These are phyloP conservation scores for Pezicula neosporulosa DNA, from an alignment of 2,329 filamentous ascomycete genomes.

Conservation along the genomic window DNA sequence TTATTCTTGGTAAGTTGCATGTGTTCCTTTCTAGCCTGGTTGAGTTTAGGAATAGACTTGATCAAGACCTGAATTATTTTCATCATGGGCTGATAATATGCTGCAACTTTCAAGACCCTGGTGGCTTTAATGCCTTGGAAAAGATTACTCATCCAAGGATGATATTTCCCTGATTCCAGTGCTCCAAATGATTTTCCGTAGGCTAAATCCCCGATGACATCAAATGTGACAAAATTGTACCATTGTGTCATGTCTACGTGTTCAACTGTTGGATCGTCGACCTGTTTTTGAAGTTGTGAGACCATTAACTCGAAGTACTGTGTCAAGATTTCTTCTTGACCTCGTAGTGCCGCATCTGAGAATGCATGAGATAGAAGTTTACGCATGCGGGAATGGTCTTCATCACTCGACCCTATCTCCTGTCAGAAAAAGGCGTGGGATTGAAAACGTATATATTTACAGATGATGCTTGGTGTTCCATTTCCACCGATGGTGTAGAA, in stretches of 20 bases:
- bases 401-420: neutral
- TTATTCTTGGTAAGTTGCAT: too few species aligned
- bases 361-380: constrained; percentile 24
- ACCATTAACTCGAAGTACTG: neutral
- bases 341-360: constrained; percentile 21
- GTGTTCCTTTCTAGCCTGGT: too few species aligned
- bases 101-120: too few species aligned
- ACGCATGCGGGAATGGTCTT: constrained; percentile 19
- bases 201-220: constrained; percentile 41
- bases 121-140: too few species aligned
- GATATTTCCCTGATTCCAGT: constrained; percentile 15
- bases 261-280: neutral
- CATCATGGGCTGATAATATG: too few species aligned
- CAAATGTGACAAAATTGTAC: constrained; percentile 35
- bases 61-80: too few species aligned
- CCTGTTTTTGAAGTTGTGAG: neutral
- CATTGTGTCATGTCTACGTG: too few species aligned
- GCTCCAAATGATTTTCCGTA: constrained; percentile 41
- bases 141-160: too few species aligned
- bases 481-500: neutral
- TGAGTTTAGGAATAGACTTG: too few species aligned
- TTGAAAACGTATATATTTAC: neutral
- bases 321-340: constrained; percentile 19
- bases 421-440: neutral
- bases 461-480: neutral